Conservation (phyloP, 768 basidiomycete species). For the Paxillus rubicundulus region DNA sequence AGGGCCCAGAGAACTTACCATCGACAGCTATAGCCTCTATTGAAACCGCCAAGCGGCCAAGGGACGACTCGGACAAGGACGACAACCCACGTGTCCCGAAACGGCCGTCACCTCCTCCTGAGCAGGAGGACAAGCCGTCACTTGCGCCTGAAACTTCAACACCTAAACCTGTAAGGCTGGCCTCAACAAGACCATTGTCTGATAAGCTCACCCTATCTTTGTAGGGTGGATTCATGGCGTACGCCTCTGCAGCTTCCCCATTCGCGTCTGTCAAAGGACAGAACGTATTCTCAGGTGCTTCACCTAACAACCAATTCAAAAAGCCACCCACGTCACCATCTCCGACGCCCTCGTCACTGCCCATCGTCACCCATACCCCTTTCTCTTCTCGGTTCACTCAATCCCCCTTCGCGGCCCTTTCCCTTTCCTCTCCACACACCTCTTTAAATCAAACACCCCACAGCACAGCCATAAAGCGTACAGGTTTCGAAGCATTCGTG, state of each 20-base stretch:
- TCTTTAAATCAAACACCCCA: conserved; percentile 20
- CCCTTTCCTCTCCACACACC: conserved; percentile 16
- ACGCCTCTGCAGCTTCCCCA: conserved; percentile 70
- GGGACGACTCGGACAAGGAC: conserved; percentile 62
- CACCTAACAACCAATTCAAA: conserved; percentile 22
- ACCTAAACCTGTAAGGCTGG: conserved; percentile 46
- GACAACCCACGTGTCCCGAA: conserved; percentile 60
- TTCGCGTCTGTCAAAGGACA: conserved; percentile 73
- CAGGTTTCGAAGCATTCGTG: conserved; percentile 58
- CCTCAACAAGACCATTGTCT: conserved; percentile 8
- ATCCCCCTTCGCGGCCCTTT: conserved; percentile 21
- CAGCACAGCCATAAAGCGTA: conserved; percentile 45
- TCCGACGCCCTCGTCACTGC: conserved; percentile 14
- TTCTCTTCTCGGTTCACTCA: conserved; percentile 22
- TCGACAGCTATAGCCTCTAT: conserved; percentile 20
- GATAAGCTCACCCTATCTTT: conserved; percentile 8
- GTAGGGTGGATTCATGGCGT: conserved; percentile 77
- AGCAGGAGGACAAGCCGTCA: conserved; percentile 33
- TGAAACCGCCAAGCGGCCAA: conserved; percentile 53
- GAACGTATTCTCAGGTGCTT: conserved; percentile 40
- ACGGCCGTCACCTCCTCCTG: conserved; percentile 68
- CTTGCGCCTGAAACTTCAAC: conserved; percentile 27
- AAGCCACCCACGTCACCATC: conserved; percentile 29
- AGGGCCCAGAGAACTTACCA: conserved; percentile 42
- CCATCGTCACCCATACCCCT: conserved; percentile 17